Conservation (phyloP, 345 rosid species). For the Hypericum androsaemum region DNA sequence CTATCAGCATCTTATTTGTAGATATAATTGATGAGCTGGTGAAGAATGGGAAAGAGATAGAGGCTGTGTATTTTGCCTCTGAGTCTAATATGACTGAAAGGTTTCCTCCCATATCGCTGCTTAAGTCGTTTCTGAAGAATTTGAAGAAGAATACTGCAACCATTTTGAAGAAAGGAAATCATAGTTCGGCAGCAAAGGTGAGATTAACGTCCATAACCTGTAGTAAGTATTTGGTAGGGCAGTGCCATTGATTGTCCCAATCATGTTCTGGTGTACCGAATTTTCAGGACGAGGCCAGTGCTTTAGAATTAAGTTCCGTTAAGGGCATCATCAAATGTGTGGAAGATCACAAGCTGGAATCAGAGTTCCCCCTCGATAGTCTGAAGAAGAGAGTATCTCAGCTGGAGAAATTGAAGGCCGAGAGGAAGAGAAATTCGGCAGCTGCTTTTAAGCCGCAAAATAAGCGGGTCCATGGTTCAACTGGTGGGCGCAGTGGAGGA, state of each 20-base stretch:
- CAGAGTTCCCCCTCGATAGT: conserved; percentile 32
- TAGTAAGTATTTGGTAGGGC: not conserved
- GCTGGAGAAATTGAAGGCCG: conserved; percentile 37
- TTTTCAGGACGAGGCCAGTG: conserved; percentile 43
- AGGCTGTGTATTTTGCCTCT: conserved; percentile 48
- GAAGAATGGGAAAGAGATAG: conserved; percentile 45
- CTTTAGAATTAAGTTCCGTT: conserved; percentile 37
- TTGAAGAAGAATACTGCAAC: conserved; percentile 30
- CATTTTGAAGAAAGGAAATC: conserved; percentile 30
- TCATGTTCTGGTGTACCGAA: not conserved
- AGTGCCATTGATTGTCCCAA: not conserved
- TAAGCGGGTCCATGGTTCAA: conserved; percentile 29
- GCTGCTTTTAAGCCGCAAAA: conserved; percentile 26
- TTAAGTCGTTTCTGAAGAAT: conserved; percentile 35
- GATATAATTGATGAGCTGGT: conserved; percentile 41
- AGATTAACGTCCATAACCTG: not conserved
- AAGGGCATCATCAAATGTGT: conserved; percentile 46
- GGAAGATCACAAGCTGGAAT: conserved; percentile 50
- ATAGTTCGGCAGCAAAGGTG: conserved; percentile 27
- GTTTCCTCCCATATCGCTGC: conserved; percentile 37
- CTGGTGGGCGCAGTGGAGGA: conserved; percentile 17
- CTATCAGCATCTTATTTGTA: conserved; percentile 6
- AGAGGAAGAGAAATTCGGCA: conserved; percentile 34
- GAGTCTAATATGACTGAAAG: conserved; percentile 40
- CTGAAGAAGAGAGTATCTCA: conserved; percentile 33